A percentile compares a stretch with the other conserved stretches of the same genome.
Evolutionary conservation across 2,329 filamentous ascomycete genomes (phyloP).

Genomic region (Sclerotinia spermophila): DNA sequence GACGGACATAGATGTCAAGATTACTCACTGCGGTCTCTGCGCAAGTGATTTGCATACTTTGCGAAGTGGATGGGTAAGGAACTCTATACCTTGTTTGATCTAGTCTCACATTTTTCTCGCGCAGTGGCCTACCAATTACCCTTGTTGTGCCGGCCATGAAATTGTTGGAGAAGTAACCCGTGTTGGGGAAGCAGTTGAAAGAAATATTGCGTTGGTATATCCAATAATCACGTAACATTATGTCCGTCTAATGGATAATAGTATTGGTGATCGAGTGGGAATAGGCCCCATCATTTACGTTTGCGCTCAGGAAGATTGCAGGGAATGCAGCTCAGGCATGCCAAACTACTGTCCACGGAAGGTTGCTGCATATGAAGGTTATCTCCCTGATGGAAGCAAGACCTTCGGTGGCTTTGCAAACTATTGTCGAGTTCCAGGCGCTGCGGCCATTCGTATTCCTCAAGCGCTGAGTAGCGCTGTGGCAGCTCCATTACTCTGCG

Average conservation of each 20-base stretch:
- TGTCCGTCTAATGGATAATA: neutral
- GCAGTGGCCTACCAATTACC: constrained; percentile 39
- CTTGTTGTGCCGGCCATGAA: constrained; percentile 46
- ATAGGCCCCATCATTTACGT: constrained; percentile 9
- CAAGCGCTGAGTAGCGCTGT: constrained; percentile 47
- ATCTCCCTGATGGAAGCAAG: constrained; percentile 8
- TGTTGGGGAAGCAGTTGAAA: constrained; percentile 39
- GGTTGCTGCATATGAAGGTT: constrained; percentile 6
- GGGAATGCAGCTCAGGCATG: constrained; percentile 2
- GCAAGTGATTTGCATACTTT: constrained; percentile 36
- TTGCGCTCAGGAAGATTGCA: constrained; percentile 1
- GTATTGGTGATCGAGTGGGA: neutral
- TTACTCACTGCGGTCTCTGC: constrained; percentile 49
- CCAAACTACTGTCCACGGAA: constrained; percentile 16
- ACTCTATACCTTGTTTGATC: neutral
- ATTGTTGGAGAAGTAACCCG: constrained; percentile 45
- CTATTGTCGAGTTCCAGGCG: constrained; percentile 50
- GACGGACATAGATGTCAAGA: constrained; percentile 43
- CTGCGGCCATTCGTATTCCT: constrained; percentile 59
- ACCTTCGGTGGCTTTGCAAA: constrained; percentile 35
- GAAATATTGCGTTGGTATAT: constrained; percentile 8
- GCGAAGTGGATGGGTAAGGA: constrained; percentile 29
- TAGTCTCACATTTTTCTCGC: neutral
- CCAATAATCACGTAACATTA: neutral
- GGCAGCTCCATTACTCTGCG: constrained; percentile 70